Evolutionary conservation across 805 yeast species (phyloP).

Genomic region (Candida boleticola): DNA sequence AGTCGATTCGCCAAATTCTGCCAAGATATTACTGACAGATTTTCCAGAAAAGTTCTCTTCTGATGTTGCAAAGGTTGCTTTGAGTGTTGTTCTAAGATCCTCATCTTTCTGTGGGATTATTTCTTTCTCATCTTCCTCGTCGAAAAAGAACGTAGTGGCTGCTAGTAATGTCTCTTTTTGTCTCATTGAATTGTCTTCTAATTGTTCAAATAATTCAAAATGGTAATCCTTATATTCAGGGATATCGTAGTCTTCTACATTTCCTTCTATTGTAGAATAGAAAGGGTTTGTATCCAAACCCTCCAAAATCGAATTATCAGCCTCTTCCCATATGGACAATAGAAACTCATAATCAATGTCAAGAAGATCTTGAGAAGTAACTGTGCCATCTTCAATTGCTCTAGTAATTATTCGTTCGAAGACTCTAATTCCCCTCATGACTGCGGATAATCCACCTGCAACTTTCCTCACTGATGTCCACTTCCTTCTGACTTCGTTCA

Average conservation of each 20-base stretch:
- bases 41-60: constrained; percentile 45
- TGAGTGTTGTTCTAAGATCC: constrained; percentile 40
- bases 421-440: constrained; percentile 54
- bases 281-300: constrained; percentile 35
- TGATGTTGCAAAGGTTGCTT: constrained; percentile 59
- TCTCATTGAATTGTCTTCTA: constrained; percentile 62
- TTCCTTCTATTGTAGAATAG: constrained; percentile 43
- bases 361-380: constrained; percentile 49
- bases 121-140: constrained; percentile 13
- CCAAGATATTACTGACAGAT: constrained; percentile 47
- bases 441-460: constrained; percentile 48
- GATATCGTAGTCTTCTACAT: constrained; percentile 41
- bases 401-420: constrained; percentile 67
- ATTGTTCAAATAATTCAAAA: constrained; percentile 37
- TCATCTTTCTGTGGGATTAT: constrained; percentile 19
- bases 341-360: constrained; percentile 50
- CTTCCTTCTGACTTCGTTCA: constrained; percentile 51
- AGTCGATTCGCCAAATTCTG: constrained; percentile 41
- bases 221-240: constrained; percentile 9
- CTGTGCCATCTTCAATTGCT: constrained; percentile 55
- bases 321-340: constrained; percentile 63
- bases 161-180: constrained; percentile 61
- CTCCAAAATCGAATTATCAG: constrained; percentile 37
- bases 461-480: constrained; percentile 69
- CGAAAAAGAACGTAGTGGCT: constrained; percentile 42